Percentiles rank a stretch among this genome's conserved stretches.
Conservation (phyloP, 2,329 filamentous ascomycete species). For the Nemania sp. region DNA sequence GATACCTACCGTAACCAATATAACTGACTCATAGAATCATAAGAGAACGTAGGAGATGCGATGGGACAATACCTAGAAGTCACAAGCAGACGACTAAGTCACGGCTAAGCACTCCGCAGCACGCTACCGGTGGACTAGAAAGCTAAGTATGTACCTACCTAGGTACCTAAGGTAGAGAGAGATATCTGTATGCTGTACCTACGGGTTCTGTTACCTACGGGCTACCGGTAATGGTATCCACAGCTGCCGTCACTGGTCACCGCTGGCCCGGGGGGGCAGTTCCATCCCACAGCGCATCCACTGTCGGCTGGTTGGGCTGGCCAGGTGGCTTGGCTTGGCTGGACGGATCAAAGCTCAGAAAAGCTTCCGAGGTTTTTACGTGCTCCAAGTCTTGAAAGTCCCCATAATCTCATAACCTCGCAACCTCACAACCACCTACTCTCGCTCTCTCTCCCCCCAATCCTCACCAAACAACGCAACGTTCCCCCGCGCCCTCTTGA, state of each 20-base stretch:
- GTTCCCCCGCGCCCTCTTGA: conserved; percentile 42
- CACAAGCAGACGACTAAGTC: no score
- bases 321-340: conserved; percentile 26
- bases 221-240: conserved; percentile 21
- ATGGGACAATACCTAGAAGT: no score
- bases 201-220: no score
- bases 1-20: not conserved
- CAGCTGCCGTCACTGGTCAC: conserved; percentile 30
- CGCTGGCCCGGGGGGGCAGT: conserved; percentile 26
- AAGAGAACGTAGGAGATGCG: not conserved
- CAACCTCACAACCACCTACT: conserved; percentile 37
- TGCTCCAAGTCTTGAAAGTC: conserved; percentile 43
- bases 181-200: not conserved
- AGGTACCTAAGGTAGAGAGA: no score
- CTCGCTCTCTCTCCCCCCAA: conserved; percentile 26
- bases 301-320: not conserved
- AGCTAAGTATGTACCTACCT: no score
- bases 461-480: conserved; percentile 39
- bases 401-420: conserved; percentile 40
- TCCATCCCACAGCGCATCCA: not conserved
- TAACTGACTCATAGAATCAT: not conserved
- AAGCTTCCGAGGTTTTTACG: conserved; percentile 38
- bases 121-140: no score
- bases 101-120: no score
- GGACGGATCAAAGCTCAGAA: conserved; percentile 32